These are phyloP conservation scores for Backusella tuberculispora DNA, from an alignment of 192 early-diverging fungal species.

Conservation along the genomic window DNA sequence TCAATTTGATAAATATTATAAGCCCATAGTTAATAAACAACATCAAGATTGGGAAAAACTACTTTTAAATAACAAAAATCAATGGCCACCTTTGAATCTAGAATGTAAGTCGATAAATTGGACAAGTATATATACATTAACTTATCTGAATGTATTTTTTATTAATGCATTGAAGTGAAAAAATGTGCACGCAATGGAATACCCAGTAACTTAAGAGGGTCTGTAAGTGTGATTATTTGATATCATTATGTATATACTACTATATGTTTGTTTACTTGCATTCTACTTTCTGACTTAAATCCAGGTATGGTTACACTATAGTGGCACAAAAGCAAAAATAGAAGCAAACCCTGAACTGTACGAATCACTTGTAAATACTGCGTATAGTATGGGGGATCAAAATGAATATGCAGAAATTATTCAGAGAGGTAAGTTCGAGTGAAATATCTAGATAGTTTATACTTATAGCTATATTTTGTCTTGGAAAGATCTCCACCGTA, in stretches of 20 bases:
- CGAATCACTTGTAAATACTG: constrained; percentile 49
- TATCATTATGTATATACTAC: background rate
- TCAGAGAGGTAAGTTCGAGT: constrained; percentile 54
- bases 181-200: constrained; percentile 75
- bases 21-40: constrained; percentile 50
- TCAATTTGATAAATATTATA: constrained; percentile 53
- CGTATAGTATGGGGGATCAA: constrained; percentile 49
- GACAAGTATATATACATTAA: background rate
- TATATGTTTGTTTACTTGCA: background rate
- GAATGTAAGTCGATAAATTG: constrained; percentile 37
- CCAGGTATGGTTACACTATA: constrained; percentile 65
- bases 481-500: constrained; percentile 72
- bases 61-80: constrained; percentile 46
- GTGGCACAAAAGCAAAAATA: constrained; percentile 65
- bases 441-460: background rate
- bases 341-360: constrained; percentile 60
- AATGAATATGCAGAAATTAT: constrained; percentile 74
- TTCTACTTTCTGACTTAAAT: constrained; percentile 26
- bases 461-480: constrained; percentile 25
- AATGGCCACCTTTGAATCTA: constrained; percentile 44
- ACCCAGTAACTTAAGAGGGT: constrained; percentile 61
- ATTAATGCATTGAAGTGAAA: constrained; percentile 52
- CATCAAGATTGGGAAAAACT: constrained; percentile 51
- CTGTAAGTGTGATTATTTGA: constrained; percentile 43
- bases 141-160: constrained; percentile 24